These are phyloP conservation scores for Aspergillus oerlinghausenensis DNA, from an alignment of 2,329 filamentous ascomycete species.

Conservation along the genomic window DNA sequence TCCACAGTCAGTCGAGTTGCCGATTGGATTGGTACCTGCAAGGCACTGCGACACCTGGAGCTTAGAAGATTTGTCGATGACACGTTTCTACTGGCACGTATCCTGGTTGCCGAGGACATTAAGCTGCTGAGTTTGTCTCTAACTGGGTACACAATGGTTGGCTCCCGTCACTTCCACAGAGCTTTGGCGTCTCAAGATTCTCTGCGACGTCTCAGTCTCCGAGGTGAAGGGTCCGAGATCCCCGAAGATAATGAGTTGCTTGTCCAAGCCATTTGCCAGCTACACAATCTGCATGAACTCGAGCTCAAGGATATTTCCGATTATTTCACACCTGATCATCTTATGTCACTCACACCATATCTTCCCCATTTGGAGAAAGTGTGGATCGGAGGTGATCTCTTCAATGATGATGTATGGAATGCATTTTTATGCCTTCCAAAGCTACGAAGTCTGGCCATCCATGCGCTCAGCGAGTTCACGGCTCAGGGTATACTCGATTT, in stretches of 20 bases:
- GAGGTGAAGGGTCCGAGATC: conserved; percentile 24
- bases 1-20: conserved; percentile 49
- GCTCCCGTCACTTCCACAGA: conserved; percentile 23
- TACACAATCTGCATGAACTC: conserved; percentile 27
- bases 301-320: conserved; percentile 33
- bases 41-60: conserved; percentile 46
- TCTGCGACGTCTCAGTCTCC: conserved; percentile 26
- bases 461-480: conserved; percentile 31
- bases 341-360: conserved; percentile 22
- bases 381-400: conserved; percentile 28
- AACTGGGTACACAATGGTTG: conserved; percentile 22
- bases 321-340: conserved; percentile 27
- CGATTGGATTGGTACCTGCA: conserved; percentile 54
- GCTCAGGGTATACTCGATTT: conserved; percentile 28
- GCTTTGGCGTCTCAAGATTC: conserved; percentile 23
- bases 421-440: conserved; percentile 24
- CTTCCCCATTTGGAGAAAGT: conserved; percentile 30
- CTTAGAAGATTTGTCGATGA: conserved; percentile 51
- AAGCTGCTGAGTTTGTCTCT: conserved; percentile 27
- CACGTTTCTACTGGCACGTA: conserved; percentile 31
- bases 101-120: conserved; percentile 21
- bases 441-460: conserved; percentile 26
- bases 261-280: conserved; percentile 24
- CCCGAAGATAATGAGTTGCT: conserved; percentile 25
- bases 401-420: conserved; percentile 24